Evolutionary conservation across 495 filamentous ascomycete genomes (phyloP).

Genomic region (Penicillium dipodomyicola): DNA sequence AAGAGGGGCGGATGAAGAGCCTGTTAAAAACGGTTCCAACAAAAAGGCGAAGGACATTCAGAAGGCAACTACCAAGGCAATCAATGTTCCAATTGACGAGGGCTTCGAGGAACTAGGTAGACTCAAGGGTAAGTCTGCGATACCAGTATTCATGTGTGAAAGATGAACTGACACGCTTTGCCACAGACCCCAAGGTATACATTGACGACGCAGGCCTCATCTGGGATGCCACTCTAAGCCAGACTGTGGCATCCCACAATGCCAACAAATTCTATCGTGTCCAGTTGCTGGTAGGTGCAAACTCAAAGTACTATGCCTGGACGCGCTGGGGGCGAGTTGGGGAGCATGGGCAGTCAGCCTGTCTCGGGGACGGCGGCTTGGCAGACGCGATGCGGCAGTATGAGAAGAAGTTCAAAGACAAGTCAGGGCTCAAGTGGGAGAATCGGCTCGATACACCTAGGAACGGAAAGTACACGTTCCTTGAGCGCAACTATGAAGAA

Average conservation of each 20-base stretch:
- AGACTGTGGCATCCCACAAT: conserved; percentile 52
- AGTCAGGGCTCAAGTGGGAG: conserved; percentile 68
- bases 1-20: conserved; percentile 23
- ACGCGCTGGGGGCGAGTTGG: conserved; percentile 80
- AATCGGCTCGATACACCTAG: conserved; percentile 59
- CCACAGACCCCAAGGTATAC: conserved; percentile 49
- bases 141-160: not conserved
- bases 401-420: conserved; percentile 74
- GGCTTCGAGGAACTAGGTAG: conserved; percentile 15
- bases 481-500: conserved; percentile 66
- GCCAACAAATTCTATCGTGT: conserved; percentile 75
- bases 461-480: conserved; percentile 69
- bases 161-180: not conserved
- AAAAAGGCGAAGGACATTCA: conserved; percentile 48
- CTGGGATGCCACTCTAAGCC: conserved; percentile 55
- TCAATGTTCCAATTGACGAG: conserved; percentile 54
- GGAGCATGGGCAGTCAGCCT: conserved; percentile 59
- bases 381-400: conserved; percentile 53
- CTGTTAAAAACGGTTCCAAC: conserved; percentile 2
- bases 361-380: conserved; percentile 43
- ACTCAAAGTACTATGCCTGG: conserved; percentile 52
- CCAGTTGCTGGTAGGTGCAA: conserved; percentile 42
- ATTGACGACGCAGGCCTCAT: conserved; percentile 62
- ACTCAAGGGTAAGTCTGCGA: conserved; percentile 16
- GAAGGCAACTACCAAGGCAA: conserved; percentile 35